These are phyloP conservation scores for Ilyonectria sp. DNA, from an alignment of 2,329 filamentous ascomycete genomes.

Conservation along the genomic window DNA sequence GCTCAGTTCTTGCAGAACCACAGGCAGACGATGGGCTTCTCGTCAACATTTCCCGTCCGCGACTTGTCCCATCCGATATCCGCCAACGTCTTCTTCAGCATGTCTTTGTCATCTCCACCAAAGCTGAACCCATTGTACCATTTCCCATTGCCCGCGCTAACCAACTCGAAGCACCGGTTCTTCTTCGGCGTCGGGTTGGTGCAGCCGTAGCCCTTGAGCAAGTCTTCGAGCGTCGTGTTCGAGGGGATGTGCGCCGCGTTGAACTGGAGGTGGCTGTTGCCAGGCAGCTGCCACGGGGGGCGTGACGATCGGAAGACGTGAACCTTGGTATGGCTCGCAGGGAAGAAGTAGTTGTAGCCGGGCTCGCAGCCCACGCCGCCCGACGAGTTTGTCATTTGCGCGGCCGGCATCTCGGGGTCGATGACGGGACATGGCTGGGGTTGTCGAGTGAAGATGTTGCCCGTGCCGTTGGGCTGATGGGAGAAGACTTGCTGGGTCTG, in stretches of 20 bases:
- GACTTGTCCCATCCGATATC: conserved; percentile 72
- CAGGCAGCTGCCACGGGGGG: conserved; percentile 68
- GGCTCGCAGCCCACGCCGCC: conserved; percentile 72
- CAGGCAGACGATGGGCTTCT: conserved; percentile 71
- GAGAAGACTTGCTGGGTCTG: conserved; percentile 48
- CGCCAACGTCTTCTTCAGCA: conserved; percentile 65
- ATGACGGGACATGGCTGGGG: conserved; percentile 60
- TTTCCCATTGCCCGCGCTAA: conserved; percentile 67
- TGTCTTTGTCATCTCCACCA: conserved; percentile 63
- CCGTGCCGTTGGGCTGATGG: conserved; percentile 57
- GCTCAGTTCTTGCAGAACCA: conserved; percentile 70
- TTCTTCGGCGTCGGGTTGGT: conserved; percentile 64
- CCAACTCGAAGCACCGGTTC: conserved; percentile 71
- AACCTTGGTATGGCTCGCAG: conserved; percentile 70
- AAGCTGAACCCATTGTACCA: conserved; percentile 73
- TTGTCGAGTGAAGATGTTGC: conserved; percentile 55
- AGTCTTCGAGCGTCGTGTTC: conserved; percentile 67
- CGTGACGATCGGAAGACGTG: conserved; percentile 63
- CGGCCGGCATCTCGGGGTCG: conserved; percentile 63
- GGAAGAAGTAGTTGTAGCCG: conserved; percentile 76
- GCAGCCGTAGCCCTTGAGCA: conserved; percentile 73
- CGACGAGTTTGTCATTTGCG: conserved; percentile 70
- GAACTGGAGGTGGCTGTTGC: conserved; percentile 61
- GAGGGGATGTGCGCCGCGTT: conserved; percentile 67
- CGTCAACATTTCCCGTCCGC: conserved; percentile 62